Evolutionary conservation across 2,329 filamentous ascomycete genomes (phyloP).

Genomic region (Penicillium sp.): DNA sequence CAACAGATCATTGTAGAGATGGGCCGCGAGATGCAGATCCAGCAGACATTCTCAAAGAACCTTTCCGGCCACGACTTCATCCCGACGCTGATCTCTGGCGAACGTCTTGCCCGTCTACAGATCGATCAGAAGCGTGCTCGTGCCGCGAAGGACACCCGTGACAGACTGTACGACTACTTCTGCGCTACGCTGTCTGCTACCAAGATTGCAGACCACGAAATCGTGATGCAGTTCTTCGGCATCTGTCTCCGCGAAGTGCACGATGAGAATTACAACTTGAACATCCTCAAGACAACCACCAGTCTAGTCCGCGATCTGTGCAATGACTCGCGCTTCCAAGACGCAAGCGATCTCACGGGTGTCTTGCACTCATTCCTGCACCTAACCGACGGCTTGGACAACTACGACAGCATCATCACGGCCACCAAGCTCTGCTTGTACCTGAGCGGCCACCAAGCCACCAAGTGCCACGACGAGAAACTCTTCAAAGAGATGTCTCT

Average conservation of each 20-base stretch:
- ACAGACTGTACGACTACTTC: slow-evolving; percentile 39
- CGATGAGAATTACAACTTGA: slow-evolving; percentile 30
- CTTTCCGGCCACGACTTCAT: slow-evolving; percentile 35
- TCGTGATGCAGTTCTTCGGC: slow-evolving; percentile 34
- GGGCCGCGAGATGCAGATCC: slow-evolving; percentile 44
- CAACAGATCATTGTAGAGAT: slow-evolving; percentile 46
- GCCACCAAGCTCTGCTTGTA: slow-evolving; percentile 40
- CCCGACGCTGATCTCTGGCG: slow-evolving; percentile 32
- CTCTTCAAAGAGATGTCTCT: slow-evolving; percentile 31
- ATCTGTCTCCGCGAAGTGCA: slow-evolving; percentile 33
- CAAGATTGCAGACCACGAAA: slow-evolving; percentile 23
- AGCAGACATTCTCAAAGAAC: slow-evolving; percentile 38
- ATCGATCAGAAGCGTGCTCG: slow-evolving; percentile 30
- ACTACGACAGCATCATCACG: slow-evolving; percentile 32
- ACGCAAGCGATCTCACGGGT: slow-evolving; percentile 34
- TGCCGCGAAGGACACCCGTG: slow-evolving; percentile 31
- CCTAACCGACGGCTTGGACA: slow-evolving; percentile 33
- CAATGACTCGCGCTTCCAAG: slow-evolving; percentile 30
- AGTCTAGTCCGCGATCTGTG: slow-evolving; percentile 31
- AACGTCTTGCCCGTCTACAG: slow-evolving; percentile 31
- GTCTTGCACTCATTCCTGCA: slow-evolving; percentile 37
- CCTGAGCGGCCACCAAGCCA: slow-evolving; percentile 34
- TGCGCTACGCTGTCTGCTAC: slow-evolving; percentile 33
- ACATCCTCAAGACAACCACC: slow-evolving; percentile 30
- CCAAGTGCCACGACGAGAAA: slow-evolving; percentile 29